A percentile compares a stretch with the other conserved stretches of the same genome.
Evolutionary conservation across 1,284 basidiomycete genomes (phyloP).

Genomic region (Cryptococcus sp.): DNA sequence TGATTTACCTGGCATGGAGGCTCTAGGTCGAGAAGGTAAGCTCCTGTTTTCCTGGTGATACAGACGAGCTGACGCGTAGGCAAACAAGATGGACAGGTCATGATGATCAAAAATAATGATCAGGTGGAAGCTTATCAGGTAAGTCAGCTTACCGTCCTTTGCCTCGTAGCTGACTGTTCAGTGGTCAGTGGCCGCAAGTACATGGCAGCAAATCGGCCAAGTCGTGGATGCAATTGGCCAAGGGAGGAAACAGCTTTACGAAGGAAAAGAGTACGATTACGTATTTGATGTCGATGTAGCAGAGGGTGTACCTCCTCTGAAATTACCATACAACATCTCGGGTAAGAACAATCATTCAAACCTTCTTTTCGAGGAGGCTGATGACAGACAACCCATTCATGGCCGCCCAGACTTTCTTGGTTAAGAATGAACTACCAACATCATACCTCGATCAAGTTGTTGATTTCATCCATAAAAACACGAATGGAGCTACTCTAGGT

Average conservation of each 20-base stretch:
- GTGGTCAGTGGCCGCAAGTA: constrained; percentile 68
- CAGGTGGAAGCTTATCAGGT: constrained; percentile 84
- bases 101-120: constrained; percentile 77
- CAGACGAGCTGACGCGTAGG: constrained; percentile 51
- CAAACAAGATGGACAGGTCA: constrained; percentile 84
- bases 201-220: constrained; percentile 92
- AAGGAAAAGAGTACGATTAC: constrained; percentile 95
- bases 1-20: constrained; percentile 80
- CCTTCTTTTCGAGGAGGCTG: not conserved
- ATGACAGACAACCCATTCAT: constrained; percentile 79
- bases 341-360: constrained; percentile 57
- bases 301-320: constrained; percentile 87
- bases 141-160: constrained; percentile 11
- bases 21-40: constrained; percentile 65
- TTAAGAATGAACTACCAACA: constrained; percentile 75
- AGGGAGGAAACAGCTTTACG: constrained; percentile 76
- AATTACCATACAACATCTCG: constrained; percentile 85
- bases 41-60: constrained; percentile 4
- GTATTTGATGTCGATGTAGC: constrained; percentile 97
- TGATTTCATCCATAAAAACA: constrained; percentile 89
- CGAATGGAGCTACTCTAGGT: constrained; percentile 63
- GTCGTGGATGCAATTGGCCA: constrained; percentile 91
- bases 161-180: constrained; percentile 27
- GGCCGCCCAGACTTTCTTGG: constrained; percentile 85
- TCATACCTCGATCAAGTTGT: constrained; percentile 88